Evolutionary conservation across 208 protist genomes (phyloP), one percentile per base, ranked within the genome.

Genomic region (Wallacemonas sp.): DNA sequence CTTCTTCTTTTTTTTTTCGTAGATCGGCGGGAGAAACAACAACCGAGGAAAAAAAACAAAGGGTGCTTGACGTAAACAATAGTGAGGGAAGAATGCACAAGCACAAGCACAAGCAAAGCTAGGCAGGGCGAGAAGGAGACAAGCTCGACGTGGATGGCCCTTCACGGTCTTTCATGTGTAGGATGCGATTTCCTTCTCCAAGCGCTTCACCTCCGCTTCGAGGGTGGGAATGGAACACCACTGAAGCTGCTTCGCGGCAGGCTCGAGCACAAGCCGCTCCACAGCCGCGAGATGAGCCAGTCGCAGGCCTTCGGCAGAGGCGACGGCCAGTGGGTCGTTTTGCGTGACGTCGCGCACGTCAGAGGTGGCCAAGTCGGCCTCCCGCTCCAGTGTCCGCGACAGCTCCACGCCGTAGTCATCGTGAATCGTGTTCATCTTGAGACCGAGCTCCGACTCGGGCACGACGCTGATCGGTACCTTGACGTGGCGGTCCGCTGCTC

Each of bases 221-320:
- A 92, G 36, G 4, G 58, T 1, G 1, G 68, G 55, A 48, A 88
- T 72, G 17, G 77, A 69, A 41, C 41, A 72, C 60, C 48, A 36
- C 16, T 72, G 29, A 56, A 88, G 32, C 23, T 79, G 54, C 29
- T 61, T 61, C 5, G 72, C 36, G 1, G 72, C 57, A 4, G 80
- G 80, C 38, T 86, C 71, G 12, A 69, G 62, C 11, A 86, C 62
- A 2, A 93, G 58, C 11, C 76, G 71, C 1, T 82, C 48, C 17
- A 93, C 49, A 27, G 69, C 70, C 30, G 71, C 85, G 1, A 83
- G 38, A n/a, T 86, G 75, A 17, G 68, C 69, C 14, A 79, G 72
- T 0, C 65, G 74, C 24, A 93, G 49, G 2, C 76, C 78, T 17
- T 49, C 49, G 17, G 80, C 76, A 0, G 83, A 78, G 0, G 48